Base-by-base conservation (phyloP, 805 yeast species). In the Novakomyces olei region DNA sequence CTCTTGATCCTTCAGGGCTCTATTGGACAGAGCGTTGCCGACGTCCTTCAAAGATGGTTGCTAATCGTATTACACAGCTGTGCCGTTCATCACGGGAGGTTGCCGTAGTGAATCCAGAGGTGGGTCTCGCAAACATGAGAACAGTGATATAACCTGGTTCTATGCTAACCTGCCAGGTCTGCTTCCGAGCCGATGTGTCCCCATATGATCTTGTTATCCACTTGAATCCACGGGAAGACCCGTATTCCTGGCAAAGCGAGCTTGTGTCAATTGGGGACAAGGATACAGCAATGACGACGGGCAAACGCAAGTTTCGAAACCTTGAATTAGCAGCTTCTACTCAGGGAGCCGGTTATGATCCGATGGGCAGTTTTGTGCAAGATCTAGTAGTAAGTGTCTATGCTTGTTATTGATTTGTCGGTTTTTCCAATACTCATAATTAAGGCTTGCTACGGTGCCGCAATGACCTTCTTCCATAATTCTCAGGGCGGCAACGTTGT, bases 61-160 rank as follows among this genome's bases (percentile, higher is more conserved):
- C 92, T 4, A 64, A 83, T 8, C 69, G 99, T 54, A 55, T 85
- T 39, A 85, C 96, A 0, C 83, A 91, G 0, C 61, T 88, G 38
- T 67, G 94, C 1, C 67, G 79, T 40, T 83, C 75, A 19, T 83
- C 85, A 0, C 61, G 63, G 14, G 48, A 75, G 35, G 47, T 22
- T 39, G 38, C 34, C 39, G 37, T 26, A 54, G 56, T 33, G 4
- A 29, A 33, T 12, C 18, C 27, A 5, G 32, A 29, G 6, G 22
- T 32, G 9, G 19, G 27, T 24, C 19, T 34, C 14, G 15, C 15
- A 15, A 24, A 17, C 4, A 19, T 31, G 12, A 7, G 4, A n/a
- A 3, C 2, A n/a, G 2, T 16, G 14, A n/a, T 28, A 10, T 10
- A 15, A 8, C n/a, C 15, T 15, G 7, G 15, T 19, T 15, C 15